Evolutionary conservation across 345 rosid genomes (phyloP), one percentile per base, ranked within the genome.

Genomic region (Moricandia moricandioides): DNA sequence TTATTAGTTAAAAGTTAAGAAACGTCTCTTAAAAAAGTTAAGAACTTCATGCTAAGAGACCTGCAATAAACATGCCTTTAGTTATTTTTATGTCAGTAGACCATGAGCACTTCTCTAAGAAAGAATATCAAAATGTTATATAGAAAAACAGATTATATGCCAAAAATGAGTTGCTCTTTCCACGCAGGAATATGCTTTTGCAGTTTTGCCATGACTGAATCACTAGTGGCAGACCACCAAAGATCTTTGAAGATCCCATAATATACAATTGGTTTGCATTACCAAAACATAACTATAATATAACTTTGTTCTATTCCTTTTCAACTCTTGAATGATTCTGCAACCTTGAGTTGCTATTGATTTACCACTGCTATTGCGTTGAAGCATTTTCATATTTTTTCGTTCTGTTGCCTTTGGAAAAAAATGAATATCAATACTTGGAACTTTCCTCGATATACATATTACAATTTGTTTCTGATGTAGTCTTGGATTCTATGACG

Each of bases 141-240:
- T 12, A 40, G 49, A 43, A 21, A 21, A 21, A 21, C 2, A 21
- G 24, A 21, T 45, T 45, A n/a, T 45, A 45, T n/a, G 52, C 17
- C 52, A 45, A n/a, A 45, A 5, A n/a, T 13, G 52, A 45, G 52
- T 13, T 45, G 52, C n/a, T n/a, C 52, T 13, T n/a, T 45, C 52
- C 52, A 45, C 17, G 5, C 52, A 13, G 17, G 6, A n/a, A 45
- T 16, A 45, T 5, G 7, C 52, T 45, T 45, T n/a, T 13, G 52
- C 14, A 45, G 52, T 43, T 43, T 43, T 12, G 16, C 6, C 6
- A 43, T 43, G 16, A 43, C 29, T 67, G 33, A 35, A 55, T 54
- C 33, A 21, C 35, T 69, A 69, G 52, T 69, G 52, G 52, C 64
- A 35, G 37, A 69, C 73, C 37, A 55, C 72, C 33, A 17, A 27